These are phyloP conservation scores for Hypoxylon sp. DNA, from an alignment of 2,329 filamentous ascomycete species.

Conservation along the genomic window DNA sequence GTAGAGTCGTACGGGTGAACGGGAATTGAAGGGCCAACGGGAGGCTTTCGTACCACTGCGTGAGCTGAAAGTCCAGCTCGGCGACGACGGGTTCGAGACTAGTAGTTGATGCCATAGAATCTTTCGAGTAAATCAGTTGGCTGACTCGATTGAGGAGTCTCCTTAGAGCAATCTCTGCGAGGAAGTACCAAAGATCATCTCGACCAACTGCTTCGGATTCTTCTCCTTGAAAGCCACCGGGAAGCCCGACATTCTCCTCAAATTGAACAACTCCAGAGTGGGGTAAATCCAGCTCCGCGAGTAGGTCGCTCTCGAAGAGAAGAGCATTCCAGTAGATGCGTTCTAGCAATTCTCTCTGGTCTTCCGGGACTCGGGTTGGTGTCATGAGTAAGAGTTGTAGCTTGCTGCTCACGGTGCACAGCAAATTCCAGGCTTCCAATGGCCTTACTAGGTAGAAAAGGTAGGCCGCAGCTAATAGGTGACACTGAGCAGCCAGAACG, in stretches of 20 bases:
- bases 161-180: constrained; percentile 84
- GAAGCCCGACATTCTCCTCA: constrained; percentile 83
- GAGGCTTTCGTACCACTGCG: constrained; percentile 86
- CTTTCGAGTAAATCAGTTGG: constrained; percentile 83
- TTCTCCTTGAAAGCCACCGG: constrained; percentile 82
- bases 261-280: constrained; percentile 87
- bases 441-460: constrained; percentile 86
- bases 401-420: constrained; percentile 85
- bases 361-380: constrained; percentile 76
- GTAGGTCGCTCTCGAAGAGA: constrained; percentile 83
- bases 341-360: constrained; percentile 79
- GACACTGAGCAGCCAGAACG: constrained; percentile 82
- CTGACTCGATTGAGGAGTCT: constrained; percentile 83
- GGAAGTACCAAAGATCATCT: constrained; percentile 88
- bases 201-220: constrained; percentile 73
- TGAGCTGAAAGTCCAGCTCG: constrained; percentile 84
- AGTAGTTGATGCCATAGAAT: constrained; percentile 77
- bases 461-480: constrained; percentile 84
- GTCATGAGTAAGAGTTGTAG: constrained; percentile 82
- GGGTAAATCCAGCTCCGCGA: constrained; percentile 83
- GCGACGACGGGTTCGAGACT: constrained; percentile 82
- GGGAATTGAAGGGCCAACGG: constrained; percentile 82
- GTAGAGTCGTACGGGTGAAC: constrained; percentile 74
- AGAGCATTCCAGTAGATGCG: constrained; percentile 88
- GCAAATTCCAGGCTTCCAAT: constrained; percentile 84